Percentiles rank a stretch among this genome's conserved stretches.
phyloP scores from a whole-genome alignment of 2,329 filamentous ascomycete genomes.

The Aspergillus unguis region DNA sequence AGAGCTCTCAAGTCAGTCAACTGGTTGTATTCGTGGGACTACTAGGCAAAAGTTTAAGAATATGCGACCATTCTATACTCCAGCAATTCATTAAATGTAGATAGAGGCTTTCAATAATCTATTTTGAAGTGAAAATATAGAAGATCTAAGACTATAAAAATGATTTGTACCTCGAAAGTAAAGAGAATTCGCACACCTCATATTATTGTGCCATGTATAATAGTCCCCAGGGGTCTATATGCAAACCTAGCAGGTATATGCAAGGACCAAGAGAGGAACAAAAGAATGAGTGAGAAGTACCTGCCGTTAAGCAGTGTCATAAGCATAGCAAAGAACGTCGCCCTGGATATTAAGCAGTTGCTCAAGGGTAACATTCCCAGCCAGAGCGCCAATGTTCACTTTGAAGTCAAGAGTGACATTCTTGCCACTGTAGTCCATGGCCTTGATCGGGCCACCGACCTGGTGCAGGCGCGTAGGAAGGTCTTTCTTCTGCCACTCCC shows the following conservation, averaged over 20 bases:
- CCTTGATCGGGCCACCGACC: conserved; percentile 34
- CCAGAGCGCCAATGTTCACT: conserved; percentile 17
- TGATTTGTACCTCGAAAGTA: too few relatives aligned
- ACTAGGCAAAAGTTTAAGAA: too few relatives aligned
- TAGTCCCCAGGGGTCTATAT: not conserved
- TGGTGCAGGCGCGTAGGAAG: conserved; percentile 29
- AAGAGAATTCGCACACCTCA: too few relatives aligned
- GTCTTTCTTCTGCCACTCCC: conserved; percentile 33
- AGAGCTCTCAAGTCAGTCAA: too few relatives aligned
- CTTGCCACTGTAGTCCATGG: conserved; percentile 16
- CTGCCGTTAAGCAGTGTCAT: not conserved
- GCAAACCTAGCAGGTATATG: not conserved
- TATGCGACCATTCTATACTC: too few relatives aligned
- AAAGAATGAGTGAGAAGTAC: too few relatives aligned
- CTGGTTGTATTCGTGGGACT: too few relatives aligned
- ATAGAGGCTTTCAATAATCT: too few relatives aligned
- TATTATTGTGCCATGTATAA: too few relatives aligned
- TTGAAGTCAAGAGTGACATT: conserved; percentile 18
- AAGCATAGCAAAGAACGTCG: conserved; percentile 12
- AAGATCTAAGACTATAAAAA: too few relatives aligned
- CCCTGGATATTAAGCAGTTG: conserved; percentile 12
- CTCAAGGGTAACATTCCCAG: conserved; percentile 12
- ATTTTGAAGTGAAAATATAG: too few relatives aligned
- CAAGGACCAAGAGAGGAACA: not conserved
- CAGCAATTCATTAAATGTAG: too few relatives aligned